Conservation (phyloP, 2,329 filamentous ascomycete species). For the Aspergillus aculeatus region DNA sequence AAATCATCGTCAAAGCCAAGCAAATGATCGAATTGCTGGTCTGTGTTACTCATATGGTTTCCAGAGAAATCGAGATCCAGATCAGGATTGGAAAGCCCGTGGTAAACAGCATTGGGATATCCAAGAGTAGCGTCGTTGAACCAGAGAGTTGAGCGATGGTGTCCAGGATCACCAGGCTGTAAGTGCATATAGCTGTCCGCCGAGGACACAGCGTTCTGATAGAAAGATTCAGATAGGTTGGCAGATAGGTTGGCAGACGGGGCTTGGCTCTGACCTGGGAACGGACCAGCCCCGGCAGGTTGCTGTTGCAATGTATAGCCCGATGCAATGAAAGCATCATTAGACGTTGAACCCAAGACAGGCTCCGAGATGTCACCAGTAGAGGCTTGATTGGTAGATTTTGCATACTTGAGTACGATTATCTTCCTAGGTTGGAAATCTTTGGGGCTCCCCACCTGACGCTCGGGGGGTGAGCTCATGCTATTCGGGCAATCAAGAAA, state of each 20-base stretch:
- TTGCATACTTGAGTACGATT: slow-evolving; percentile 16
- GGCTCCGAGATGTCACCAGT: background rate
- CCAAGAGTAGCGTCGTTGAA: background rate
- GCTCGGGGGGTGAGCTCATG: background rate
- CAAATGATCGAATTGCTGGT: background rate
- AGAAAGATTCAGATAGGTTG: background rate
- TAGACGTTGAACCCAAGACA: background rate
- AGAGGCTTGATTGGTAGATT: background rate
- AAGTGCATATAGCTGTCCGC: background rate
- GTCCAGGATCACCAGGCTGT: background rate
- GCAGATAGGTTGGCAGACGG: background rate
- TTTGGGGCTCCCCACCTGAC: background rate
- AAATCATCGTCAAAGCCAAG: background rate
- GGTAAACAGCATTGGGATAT: background rate
- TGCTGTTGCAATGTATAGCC: background rate
- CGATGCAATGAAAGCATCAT: background rate
- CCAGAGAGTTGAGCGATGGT: background rate
- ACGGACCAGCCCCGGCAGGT: background rate
- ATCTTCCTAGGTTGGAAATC: slow-evolving; percentile 6
- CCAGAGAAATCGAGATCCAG: background rate
- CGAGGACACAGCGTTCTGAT: background rate
- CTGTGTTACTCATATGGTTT: background rate
- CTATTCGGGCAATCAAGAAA: slow-evolving; percentile 19
- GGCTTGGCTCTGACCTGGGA: background rate
- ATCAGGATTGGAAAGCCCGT: background rate